Base-by-base conservation (phyloP, 805 yeast species). In the Candida peoriensis region DNA sequence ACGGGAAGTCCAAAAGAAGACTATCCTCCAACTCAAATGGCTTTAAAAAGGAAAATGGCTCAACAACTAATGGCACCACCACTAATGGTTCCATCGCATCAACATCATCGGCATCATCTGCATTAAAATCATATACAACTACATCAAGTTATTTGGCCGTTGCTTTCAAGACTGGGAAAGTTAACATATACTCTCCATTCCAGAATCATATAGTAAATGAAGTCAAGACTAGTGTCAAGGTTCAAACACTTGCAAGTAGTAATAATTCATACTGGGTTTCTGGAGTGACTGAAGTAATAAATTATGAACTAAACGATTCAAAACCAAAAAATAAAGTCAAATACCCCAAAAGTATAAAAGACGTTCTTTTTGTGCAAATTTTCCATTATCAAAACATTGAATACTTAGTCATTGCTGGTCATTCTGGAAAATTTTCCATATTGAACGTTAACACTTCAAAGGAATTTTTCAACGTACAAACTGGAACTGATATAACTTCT, bases 101-200 rank as follows among this genome's bases (percentile, higher is more conserved):
- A n/a, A n/a, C n/a, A n/a, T n/a, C n/a, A n/a, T n/a, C n/a, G n/a
- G n/a, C n/a, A n/a, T n/a, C n/a, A n/a, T n/a, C n/a, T n/a, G n/a
- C n/a, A n/a, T n/a, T n/a, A n/a, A n/a, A n/a, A n/a, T n/a, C n/a
- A n/a, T n/a, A n/a, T n/a, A 16, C 28, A 6, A 3, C 28, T 15
- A 10, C 28, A 9, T 25, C 28, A 3, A 36, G 44, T 14, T 52
- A 50, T 33, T 51, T 67, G 28, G 62, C 54, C 4, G 67, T 64
- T 20, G 48, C 55, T 9, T 45, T 63, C 24, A 50, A 48, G 15
- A 48, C 46, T 22, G 70, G 70, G 8, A 70, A 63, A 33, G 55
- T 74, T 20, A 47, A 65, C 33, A 51, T 70, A 8, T 64, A 65
- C 34, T 64, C 75, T 3, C 76, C 78, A 3, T 46, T 52, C 24